A percentile compares a stretch with the other conserved stretches of the same genome.
phyloP scores from a whole-genome alignment of 2,329 filamentous ascomycete species.

The Ophiocordyceps camponoti-leonardi region DNA sequence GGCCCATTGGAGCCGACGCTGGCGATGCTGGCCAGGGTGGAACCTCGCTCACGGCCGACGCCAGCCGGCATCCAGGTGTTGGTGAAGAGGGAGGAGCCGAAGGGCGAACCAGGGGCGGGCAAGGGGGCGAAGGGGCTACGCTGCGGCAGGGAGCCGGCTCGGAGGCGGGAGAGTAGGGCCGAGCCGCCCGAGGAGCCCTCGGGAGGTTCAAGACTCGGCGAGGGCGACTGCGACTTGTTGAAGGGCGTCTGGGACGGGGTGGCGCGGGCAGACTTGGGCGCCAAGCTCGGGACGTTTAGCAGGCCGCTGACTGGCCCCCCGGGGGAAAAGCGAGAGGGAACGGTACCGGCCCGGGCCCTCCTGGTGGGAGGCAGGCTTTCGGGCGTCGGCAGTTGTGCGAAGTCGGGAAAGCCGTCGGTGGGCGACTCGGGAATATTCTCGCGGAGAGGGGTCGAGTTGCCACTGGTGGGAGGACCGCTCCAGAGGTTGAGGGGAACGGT shows the following conservation, averaged over 20 bases:
- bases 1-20: constrained; percentile 86
- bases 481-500: constrained; percentile 56
- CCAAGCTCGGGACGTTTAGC: constrained; percentile 34
- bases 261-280: constrained; percentile 65
- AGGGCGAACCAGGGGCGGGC: constrained; percentile 45
- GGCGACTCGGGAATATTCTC: constrained; percentile 97
- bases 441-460: constrained; percentile 86
- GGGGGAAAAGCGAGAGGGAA: constrained; percentile 87
- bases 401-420: constrained; percentile 87
- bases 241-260: constrained; percentile 81
- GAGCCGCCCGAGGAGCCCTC: constrained; percentile 39
- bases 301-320: constrained; percentile 47
- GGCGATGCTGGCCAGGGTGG: constrained; percentile 64
- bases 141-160: constrained; percentile 90
- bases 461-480: constrained; percentile 92
- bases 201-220: constrained; percentile 33
- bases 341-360: constrained; percentile 77
- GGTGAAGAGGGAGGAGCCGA: constrained; percentile 81
- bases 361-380: constrained; percentile 51
- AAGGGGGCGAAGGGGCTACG: constrained; percentile 49
- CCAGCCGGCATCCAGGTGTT: constrained; percentile 59
- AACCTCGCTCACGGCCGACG: constrained; percentile 61
- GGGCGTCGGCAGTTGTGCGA: constrained; percentile 53
- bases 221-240: constrained; percentile 50
- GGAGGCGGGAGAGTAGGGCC: constrained; percentile 64